Evolutionary conservation across 2,329 filamentous ascomycete species (phyloP).

Genomic region (Apiospora hydei): DNA sequence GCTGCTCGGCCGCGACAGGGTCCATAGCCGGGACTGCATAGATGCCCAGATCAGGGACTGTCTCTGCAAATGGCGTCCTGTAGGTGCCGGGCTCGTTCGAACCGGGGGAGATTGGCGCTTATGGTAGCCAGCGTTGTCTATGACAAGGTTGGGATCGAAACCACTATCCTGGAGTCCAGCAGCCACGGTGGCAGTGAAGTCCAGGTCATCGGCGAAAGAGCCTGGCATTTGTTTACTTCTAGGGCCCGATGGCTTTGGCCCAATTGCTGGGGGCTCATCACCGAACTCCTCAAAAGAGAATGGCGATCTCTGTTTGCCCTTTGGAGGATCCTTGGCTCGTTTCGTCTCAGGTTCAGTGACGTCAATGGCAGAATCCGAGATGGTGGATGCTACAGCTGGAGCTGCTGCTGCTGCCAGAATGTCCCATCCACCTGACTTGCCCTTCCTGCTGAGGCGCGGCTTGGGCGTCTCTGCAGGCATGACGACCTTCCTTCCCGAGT

Average conservation of each 20-base stretch:
- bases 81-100: slow-evolving; percentile 61
- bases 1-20: slow-evolving; percentile 36
- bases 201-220: slow-evolving; percentile 70
- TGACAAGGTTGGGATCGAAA: slow-evolving; percentile 75
- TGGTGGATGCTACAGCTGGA: slow-evolving; percentile 38
- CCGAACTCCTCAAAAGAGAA: slow-evolving; percentile 49
- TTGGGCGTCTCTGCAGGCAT: slow-evolving; percentile 39
- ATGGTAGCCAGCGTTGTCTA: slow-evolving; percentile 69
- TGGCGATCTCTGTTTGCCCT: slow-evolving; percentile 42
- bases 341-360: slow-evolving; percentile 28
- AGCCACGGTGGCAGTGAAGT: slow-evolving; percentile 73
- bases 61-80: slow-evolving; percentile 57
- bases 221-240: slow-evolving; percentile 65
- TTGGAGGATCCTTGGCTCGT: slow-evolving; percentile 22
- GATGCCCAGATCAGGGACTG: slow-evolving; percentile 50
- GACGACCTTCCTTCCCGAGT: slow-evolving; percentile 39
- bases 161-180: slow-evolving; percentile 73
- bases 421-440: slow-evolving; percentile 52
- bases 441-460: slow-evolving; percentile 47
- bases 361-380: slow-evolving; percentile 29
- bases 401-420: slow-evolving; percentile 59
- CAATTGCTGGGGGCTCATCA: slow-evolving; percentile 58
- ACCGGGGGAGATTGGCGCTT: slow-evolving; percentile 69
- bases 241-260: slow-evolving; percentile 63
- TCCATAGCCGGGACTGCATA: slow-evolving; percentile 42